Evolutionary conservation across 139 green algal species (phyloP).

Genomic region (Chlamydomonas incerta): DNA sequence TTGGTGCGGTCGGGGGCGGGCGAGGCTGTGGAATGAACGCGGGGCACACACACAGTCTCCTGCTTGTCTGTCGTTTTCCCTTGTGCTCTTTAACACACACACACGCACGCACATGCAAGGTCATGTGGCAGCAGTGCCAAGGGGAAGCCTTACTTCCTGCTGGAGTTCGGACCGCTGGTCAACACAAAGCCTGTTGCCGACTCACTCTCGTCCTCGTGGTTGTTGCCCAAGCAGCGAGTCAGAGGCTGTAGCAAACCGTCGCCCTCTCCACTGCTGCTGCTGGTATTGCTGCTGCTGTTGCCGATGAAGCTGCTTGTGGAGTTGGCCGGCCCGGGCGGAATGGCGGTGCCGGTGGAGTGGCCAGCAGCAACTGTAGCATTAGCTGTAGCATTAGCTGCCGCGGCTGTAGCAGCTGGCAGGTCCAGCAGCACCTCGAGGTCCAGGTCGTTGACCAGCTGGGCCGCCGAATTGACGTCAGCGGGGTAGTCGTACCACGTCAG

Average conservation of each 20-base stretch:
- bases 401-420: neutral
- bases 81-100: no score
- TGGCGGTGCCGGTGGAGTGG: no score
- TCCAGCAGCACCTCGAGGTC: constrained; percentile 67
- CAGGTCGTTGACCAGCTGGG: constrained; percentile 85
- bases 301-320: neutral
- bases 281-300: no score
- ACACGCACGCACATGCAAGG: neutral
- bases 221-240: neutral
- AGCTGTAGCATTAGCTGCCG: neutral
- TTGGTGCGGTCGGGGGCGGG: constrained; percentile 70
- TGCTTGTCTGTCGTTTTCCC: no score
- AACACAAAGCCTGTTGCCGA: neutral
- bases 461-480: constrained; percentile 16
- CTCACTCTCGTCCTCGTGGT: neutral
- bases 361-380: neutral
- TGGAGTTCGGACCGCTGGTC: no score
- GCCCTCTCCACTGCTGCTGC: no score
- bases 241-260: neutral
- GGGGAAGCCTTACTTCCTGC: no score
- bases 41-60: neutral
- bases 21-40: neutral
- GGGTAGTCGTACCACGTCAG: constrained; percentile 78
- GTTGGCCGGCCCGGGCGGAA: no score
- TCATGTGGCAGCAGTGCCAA: neutral